Evolutionary conservation across 768 basidiomycete species (phyloP), one percentile per base, ranked within the genome.

Genomic region (Termitomyces bulborhizus): DNA sequence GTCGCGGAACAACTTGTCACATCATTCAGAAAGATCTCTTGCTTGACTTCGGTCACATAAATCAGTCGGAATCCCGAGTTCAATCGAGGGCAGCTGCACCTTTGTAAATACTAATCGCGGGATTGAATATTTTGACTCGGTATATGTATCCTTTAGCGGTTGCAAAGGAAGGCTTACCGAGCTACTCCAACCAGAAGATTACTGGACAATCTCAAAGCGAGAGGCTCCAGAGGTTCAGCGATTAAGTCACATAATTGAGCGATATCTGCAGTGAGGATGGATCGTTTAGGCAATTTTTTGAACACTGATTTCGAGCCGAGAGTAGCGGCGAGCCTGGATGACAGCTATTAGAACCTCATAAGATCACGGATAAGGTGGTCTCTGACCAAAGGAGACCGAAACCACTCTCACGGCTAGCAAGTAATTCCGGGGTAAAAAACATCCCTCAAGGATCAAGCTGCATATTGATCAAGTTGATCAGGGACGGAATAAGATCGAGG

Each of bases 131-230:
- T 27, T 42, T 41, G 2, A 31, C 40, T 29, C 27, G 29, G 21
- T 21, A 52, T 6, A 21, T 1, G 39, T 32, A 1, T 3, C 13
- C 26, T n/a, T 16, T 15, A 31, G 27, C 21, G 16, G 6, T 13
- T n/a, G 26, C 26, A n/a, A 31, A 3, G 26, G 39, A 21, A 21
- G 60, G 62, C 81, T 56, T 68, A 93, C 93, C 93, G 83, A 21
- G 88, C 90, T 36, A 88, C 93, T 3, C 93, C 93, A 57, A 95
- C 86, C 78, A 96, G 84, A 42, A 96, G 71, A 65, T 92, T 93
- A 56, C 91, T 92, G 9, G 93, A 93, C 53, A 95, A 73, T 59
- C 93, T 78, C 54, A 96, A 72, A 2, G 93, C 93, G 34, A 96
- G 76, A 39, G 93, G 93, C 61, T 95, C 93, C 24, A 76, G 69